These are phyloP conservation scores for Theobroma grandiflorum DNA, from an alignment of 441 rosid genomes.

Conservation along the genomic window DNA sequence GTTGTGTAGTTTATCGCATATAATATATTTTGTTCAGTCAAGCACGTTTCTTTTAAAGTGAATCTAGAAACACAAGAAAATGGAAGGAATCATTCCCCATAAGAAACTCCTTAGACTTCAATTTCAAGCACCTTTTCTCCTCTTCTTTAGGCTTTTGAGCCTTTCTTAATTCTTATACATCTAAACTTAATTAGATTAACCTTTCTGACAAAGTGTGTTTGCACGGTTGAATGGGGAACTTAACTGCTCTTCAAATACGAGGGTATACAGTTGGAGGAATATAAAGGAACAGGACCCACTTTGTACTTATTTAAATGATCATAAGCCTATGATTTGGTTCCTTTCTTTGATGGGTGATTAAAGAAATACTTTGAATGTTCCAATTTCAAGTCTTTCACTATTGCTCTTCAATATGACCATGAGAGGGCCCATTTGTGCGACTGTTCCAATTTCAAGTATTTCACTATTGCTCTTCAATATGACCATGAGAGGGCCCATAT, in stretches of 20 bases:
- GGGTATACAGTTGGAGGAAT: slow-evolving; percentile 19
- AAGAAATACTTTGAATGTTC: slow-evolving; percentile 38
- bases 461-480: neutral
- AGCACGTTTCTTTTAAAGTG: slow-evolving; percentile 53
- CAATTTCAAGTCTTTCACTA: slow-evolving; percentile 29
- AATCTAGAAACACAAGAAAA: slow-evolving; percentile 22
- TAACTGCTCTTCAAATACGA: neutral
- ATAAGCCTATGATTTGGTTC: slow-evolving; percentile 18
- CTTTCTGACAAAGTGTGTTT: slow-evolving; percentile 4
- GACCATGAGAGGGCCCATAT: slow-evolving; percentile 17
- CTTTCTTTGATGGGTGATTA: slow-evolving; percentile 25
- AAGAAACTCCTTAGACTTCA: slow-evolving; percentile 17
- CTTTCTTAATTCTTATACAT: neutral
- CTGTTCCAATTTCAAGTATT: slow-evolving; percentile 30
- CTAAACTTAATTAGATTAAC: slow-evolving; percentile 9
- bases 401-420: slow-evolving; percentile 8
- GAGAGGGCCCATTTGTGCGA: slow-evolving; percentile 8
- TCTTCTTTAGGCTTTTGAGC: slow-evolving; percentile 19
- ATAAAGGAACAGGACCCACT: slow-evolving; percentile 31
- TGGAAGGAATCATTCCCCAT: slow-evolving; percentile 26
- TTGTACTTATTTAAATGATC: slow-evolving; percentile 28
- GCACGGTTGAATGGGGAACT: neutral
- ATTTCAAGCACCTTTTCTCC: slow-evolving; percentile 29
- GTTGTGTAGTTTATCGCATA: slow-evolving; percentile 14
- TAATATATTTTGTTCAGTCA: slow-evolving; percentile 49